A percentile compares a stretch with the other conserved stretches of the same genome.
phyloP scores from a whole-genome alignment of 2,329 filamentous ascomycete species.

The Penicillium hordei region DNA sequence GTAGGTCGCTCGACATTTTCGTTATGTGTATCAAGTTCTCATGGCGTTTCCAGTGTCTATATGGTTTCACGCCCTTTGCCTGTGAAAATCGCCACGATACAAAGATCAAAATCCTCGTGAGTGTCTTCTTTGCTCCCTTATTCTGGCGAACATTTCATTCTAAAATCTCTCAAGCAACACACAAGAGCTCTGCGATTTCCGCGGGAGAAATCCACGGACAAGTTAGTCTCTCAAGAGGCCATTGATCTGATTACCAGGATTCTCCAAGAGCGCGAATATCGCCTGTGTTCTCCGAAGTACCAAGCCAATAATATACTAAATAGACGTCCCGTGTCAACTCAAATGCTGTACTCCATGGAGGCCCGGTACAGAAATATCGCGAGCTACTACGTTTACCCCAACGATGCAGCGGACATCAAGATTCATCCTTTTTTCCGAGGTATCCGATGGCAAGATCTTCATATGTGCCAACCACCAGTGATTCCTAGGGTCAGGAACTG shows the following conservation, averaged over 20 bases:
- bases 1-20: conserved; percentile 33
- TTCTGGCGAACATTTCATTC: conserved; percentile 18
- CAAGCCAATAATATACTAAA: conserved; percentile 60
- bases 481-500: conserved; percentile 67
- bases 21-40: neutral
- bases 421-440: conserved; percentile 80
- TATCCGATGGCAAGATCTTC: conserved; percentile 74
- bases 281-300: conserved; percentile 76
- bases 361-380: conserved; percentile 43
- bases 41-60: conserved; percentile 64
- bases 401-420: conserved; percentile 89
- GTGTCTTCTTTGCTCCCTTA: conserved; percentile 27
- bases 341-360: conserved; percentile 34
- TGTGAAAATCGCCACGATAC: conserved; percentile 78
- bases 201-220: conserved; percentile 50
- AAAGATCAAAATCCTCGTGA: conserved; percentile 78
- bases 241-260: conserved; percentile 73
- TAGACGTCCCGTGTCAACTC: conserved; percentile 30
- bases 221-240: conserved; percentile 66
- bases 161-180: conserved; percentile 60
- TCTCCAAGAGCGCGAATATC: conserved; percentile 70
- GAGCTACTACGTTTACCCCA: conserved; percentile 70
- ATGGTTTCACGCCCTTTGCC: conserved; percentile 86
- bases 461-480: conserved; percentile 72
- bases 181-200: conserved; percentile 71